phyloP scores from a whole-genome alignment of 805 yeast genomes.

The Yarrowia sp. region DNA sequence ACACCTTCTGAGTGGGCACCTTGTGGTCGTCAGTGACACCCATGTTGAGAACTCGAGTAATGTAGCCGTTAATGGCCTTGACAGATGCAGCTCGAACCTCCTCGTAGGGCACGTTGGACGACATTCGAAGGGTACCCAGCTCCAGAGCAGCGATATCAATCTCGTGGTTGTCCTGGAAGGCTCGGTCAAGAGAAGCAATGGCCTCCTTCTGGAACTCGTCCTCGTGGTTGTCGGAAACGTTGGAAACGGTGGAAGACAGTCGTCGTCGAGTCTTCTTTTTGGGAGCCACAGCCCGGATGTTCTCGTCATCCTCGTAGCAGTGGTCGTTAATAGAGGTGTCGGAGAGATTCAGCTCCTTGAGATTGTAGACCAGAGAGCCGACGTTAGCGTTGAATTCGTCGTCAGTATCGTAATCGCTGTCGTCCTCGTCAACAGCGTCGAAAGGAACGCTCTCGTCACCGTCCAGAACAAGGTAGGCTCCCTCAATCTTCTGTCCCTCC shows the following conservation, averaged over 20 bases:
- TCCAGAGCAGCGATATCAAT: conserved; percentile 92
- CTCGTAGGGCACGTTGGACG: conserved; percentile 93
- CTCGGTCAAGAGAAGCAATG: conserved; percentile 89
- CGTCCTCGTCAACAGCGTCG: conserved; percentile 49
- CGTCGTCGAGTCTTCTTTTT: conserved; percentile 43
- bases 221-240: conserved; percentile 58
- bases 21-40: conserved; percentile 79
- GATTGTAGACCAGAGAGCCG: conserved; percentile 45
- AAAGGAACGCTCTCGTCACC: conserved; percentile 49
- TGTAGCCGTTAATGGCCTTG: conserved; percentile 71
- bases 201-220: conserved; percentile 86
- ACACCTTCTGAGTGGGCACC: conserved; percentile 77
- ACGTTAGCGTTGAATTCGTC: conserved; percentile 36
- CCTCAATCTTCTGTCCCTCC: conserved; percentile 51
- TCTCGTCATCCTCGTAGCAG: conserved; percentile 36
- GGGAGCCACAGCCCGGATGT: conserved; percentile 31
- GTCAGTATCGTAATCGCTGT: conserved; percentile 40
- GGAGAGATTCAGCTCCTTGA: conserved; percentile 48
- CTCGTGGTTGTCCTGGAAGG: conserved; percentile 90
- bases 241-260: conserved; percentile 52
- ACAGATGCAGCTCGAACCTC: conserved; percentile 87
- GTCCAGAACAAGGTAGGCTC: conserved; percentile 48
- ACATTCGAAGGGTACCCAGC: conserved; percentile 93
- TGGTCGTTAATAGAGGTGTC: conserved; percentile 48
- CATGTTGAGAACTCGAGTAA: conserved; percentile 68